These are phyloP conservation scores for Abrus pulchellus DNA, from an alignment of 306 rosid species.

Conservation along the genomic window DNA sequence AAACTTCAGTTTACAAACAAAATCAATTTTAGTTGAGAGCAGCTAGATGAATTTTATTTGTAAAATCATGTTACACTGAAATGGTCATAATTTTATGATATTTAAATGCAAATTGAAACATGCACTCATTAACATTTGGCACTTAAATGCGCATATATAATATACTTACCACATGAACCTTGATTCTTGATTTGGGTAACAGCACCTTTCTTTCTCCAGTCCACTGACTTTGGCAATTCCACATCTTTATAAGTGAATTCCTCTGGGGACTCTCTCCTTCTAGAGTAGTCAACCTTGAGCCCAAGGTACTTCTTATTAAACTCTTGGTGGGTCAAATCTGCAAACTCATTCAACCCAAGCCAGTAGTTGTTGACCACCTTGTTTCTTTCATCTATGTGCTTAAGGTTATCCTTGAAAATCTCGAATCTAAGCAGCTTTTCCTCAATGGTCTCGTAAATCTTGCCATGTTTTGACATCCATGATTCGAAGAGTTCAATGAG, in stretches of 20 bases:
- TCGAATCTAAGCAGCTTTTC: conserved; percentile 75
- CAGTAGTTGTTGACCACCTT: conserved; percentile 63
- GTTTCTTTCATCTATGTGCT: conserved; percentile 70
- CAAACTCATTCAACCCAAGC: conserved; percentile 80
- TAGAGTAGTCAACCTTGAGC: conserved; percentile 48
- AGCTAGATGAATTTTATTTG: too few species aligned
- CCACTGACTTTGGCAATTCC: conserved; percentile 73
- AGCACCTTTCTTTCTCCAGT: conserved; percentile 87
- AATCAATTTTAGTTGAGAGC: too few species aligned
- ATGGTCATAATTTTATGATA: too few species aligned
- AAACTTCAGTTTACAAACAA: too few species aligned
- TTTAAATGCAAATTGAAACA: too few species aligned
- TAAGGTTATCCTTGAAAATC: conserved; percentile 70
- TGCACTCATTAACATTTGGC: too few species aligned
- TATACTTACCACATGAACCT: conserved; percentile 75
- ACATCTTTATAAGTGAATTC: conserved; percentile 59
- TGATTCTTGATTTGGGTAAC: conserved; percentile 72
- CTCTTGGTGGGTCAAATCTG: conserved; percentile 75
- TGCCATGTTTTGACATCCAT: conserved; percentile 72
- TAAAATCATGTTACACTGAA: too few species aligned
- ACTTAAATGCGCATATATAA: too few species aligned
- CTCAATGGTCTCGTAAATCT: conserved; percentile 65
- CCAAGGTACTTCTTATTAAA: conserved; percentile 61
- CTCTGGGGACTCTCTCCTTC: conserved; percentile 51
- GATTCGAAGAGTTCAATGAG: conserved; percentile 68